Base-by-base conservation (phyloP, 2,329 filamentous ascomycete genomes). In the Paradendryphiella salina region DNA sequence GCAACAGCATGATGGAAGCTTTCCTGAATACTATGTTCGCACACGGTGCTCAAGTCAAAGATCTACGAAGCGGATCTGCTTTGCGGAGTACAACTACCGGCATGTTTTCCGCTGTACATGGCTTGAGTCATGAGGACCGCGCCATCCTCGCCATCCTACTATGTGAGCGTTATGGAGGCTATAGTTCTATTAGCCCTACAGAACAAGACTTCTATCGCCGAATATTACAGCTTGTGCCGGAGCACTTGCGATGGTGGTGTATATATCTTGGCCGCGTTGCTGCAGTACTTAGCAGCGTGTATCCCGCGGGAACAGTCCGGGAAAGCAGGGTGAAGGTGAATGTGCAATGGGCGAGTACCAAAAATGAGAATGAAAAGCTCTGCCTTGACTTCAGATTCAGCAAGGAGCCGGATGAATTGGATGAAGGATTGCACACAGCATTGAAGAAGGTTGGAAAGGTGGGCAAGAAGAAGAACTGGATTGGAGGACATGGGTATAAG, bases 31-130 rank as follows among this genome's bases (percentile, higher is more conserved):
- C 83, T 13, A 77, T 87, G 56, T 85, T 80, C 57, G 73, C 70
- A 28, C 75, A 76, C 50, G 70, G 71, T 35, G 72, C 69, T 32
- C 71, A 75, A 43, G 71, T 75, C 2, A 79, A 78, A 51, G 76
- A 79, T 38, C 61, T 77, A 14, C 63, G 64, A 7, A 83, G 88
- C 0, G 82, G 87, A 3, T 83, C 84, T 42, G 87, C 87, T 6
- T 75, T 96, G n/a, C 85, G 91, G 61, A 79, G 83, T 54, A 87
- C 88, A 1, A 84, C 89, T 5, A 84, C 82, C 1, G 85, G 89
- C 0, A 75, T 87, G 29, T 79, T 92, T 40, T 82, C 84, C 1
- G 80, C 82, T 11, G 80, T 82, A 1, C 89, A 93, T 32, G 90
- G 90, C 0, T 74, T 95, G 20, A 85, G 84, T 1, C 91, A 96